Evolutionary conservation across 192 early-diverging fungal genomes (phyloP).

Genomic region (Rhizoclosmatium sp.): DNA sequence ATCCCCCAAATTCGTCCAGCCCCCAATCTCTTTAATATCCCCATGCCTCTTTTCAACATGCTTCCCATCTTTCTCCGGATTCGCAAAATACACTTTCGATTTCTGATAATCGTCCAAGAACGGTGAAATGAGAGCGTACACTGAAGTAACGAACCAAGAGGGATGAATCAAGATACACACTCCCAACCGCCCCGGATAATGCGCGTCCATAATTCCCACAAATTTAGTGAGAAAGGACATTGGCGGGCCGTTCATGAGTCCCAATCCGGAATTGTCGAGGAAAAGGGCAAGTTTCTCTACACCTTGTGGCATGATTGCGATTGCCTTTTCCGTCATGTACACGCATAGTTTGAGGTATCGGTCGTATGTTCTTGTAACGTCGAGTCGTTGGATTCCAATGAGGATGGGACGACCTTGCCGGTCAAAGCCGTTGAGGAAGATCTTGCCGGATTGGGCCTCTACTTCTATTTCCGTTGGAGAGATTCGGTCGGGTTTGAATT

Average conservation of each 20-base stretch:
- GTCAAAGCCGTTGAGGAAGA: slow-evolving; percentile 76
- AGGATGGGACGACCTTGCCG: slow-evolving; percentile 12
- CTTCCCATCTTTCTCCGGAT: background rate
- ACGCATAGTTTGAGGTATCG: slow-evolving; percentile 81
- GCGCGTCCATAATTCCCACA: slow-evolving; percentile 78
- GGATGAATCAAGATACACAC: slow-evolving; percentile 69
- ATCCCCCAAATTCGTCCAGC: slow-evolving; percentile 25
- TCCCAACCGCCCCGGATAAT: slow-evolving; percentile 90
- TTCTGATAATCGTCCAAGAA: slow-evolving; percentile 89
- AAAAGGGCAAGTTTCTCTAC: slow-evolving; percentile 80
- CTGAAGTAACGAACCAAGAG: slow-evolving; percentile 83
- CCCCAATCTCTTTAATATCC: slow-evolving; percentile 8
- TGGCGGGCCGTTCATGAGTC: slow-evolving; percentile 71
- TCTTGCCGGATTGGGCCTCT: slow-evolving; percentile 81
- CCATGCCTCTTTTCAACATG: background rate
- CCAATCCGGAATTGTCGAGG: slow-evolving; percentile 82
- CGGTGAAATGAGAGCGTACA: slow-evolving; percentile 79
- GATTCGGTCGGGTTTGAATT: slow-evolving; percentile 73
- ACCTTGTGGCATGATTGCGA: slow-evolving; percentile 71
- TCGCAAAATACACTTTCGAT: slow-evolving; percentile 79
- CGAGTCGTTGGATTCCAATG: slow-evolving; percentile 63
- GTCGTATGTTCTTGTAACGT: slow-evolving; percentile 76
- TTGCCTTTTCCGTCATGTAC: slow-evolving; percentile 78
- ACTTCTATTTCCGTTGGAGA: slow-evolving; percentile 72
- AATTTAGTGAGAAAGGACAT: slow-evolving; percentile 55